Evolutionary conservation across 2,329 filamentous ascomycete genomes (phyloP).

Genomic region (Leptographium flavum): DNA sequence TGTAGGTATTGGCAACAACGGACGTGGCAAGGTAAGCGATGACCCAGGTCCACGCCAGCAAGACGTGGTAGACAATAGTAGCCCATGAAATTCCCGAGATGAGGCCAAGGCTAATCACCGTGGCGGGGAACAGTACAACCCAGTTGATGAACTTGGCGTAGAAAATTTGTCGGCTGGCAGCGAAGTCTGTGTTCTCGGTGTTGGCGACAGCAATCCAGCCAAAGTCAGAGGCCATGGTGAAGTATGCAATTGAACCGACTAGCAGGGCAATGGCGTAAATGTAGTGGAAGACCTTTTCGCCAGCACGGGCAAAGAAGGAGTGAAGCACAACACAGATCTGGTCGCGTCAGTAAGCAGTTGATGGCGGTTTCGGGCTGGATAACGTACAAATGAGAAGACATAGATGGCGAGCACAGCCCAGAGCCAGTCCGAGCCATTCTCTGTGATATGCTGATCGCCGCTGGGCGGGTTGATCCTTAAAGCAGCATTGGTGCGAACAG

Average conservation of each 20-base stretch:
- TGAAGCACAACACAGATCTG: slow-evolving; percentile 22
- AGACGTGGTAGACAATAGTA: slow-evolving; percentile 37
- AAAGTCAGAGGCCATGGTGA: slow-evolving; percentile 35
- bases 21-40: slow-evolving; percentile 34
- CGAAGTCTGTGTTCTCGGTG: slow-evolving; percentile 18
- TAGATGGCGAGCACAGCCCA: slow-evolving; percentile 37
- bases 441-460: slow-evolving; percentile 25
- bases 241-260: slow-evolving; percentile 36
- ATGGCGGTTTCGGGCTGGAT: neutral
- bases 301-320: slow-evolving; percentile 25
- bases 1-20: slow-evolving; percentile 33
- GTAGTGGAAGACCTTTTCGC: slow-evolving; percentile 43
- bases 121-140: slow-evolving; percentile 33
- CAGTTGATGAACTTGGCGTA: slow-evolving; percentile 42
- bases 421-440: slow-evolving; percentile 38
- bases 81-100: slow-evolving; percentile 37
- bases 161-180: slow-evolving; percentile 33
- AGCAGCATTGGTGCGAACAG: slow-evolving; percentile 26
- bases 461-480: slow-evolving; percentile 30
- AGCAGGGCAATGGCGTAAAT: slow-evolving; percentile 35
- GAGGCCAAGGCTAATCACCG: slow-evolving; percentile 32
- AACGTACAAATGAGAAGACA: slow-evolving; percentile 27
- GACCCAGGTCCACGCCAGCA: slow-evolving; percentile 36
- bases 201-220: slow-evolving; percentile 24
- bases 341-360: slow-evolving; percentile 10